These are phyloP conservation scores for Talaromyces islandicus DNA, from an alignment of 2,329 filamentous ascomycete genomes.

Conservation along the genomic window DNA sequence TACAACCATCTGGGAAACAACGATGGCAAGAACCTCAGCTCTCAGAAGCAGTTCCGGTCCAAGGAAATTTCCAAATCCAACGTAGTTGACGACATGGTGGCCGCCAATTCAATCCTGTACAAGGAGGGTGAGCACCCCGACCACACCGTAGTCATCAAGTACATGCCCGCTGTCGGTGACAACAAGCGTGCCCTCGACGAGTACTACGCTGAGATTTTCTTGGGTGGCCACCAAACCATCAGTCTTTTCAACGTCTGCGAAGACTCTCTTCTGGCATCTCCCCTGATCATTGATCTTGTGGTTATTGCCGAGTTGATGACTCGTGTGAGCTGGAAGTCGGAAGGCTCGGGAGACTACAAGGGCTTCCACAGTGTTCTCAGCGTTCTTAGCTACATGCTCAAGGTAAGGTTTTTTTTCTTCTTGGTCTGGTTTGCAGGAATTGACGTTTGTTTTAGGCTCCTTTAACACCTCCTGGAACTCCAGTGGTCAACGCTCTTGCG, in stretches of 20 bases:
- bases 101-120: constrained; percentile 88
- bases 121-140: constrained; percentile 89
- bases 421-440: not conserved
- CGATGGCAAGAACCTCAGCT: constrained; percentile 97
- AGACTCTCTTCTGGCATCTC: constrained; percentile 91
- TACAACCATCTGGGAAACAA: constrained; percentile 99
- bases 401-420: constrained; percentile 37
- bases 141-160: constrained; percentile 99
- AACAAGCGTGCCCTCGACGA: constrained; percentile 98
- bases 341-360: constrained; percentile 65
- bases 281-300: constrained; percentile 94
- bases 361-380: constrained; percentile 96
- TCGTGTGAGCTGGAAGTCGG: constrained; percentile 82
- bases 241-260: constrained; percentile 98
- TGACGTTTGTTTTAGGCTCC: constrained; percentile 57
- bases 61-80: constrained; percentile 99
- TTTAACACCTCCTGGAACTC: constrained; percentile 86
- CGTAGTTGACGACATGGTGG: constrained; percentile 99
- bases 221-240: constrained; percentile 97
- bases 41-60: constrained; percentile 96
- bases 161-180: constrained; percentile 97
- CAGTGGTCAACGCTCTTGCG: constrained; percentile 88
- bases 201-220: constrained; percentile 99
- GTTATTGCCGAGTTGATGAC: constrained; percentile 97
- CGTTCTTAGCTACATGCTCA: constrained; percentile 98